These are phyloP conservation scores for Mortierella claussenii DNA, from an alignment of 192 early-diverging fungal genomes.

Conservation along the genomic window DNA sequence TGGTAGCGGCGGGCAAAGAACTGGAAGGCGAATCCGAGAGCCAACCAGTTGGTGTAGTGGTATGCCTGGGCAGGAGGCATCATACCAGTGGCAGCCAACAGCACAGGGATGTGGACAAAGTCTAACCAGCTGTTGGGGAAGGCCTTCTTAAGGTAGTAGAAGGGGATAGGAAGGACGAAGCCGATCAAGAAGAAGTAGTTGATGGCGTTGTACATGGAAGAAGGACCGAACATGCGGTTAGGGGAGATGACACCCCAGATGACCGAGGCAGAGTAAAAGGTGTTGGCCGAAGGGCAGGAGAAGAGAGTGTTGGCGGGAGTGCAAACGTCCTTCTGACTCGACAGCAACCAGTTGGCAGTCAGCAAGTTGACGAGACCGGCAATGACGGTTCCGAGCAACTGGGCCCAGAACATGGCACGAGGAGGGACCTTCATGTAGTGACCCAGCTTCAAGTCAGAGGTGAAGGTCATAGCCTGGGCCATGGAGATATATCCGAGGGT, in stretches of 20 bases:
- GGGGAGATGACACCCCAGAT: constrained; percentile 85
- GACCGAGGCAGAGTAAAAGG: constrained; percentile 72
- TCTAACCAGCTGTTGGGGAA: constrained; percentile 59
- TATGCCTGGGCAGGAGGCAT: constrained; percentile 63
- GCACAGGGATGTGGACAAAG: constrained; percentile 65
- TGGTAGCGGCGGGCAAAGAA: constrained; percentile 60
- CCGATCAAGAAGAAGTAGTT: constrained; percentile 64
- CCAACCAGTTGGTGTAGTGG: constrained; percentile 56
- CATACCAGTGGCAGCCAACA: constrained; percentile 61
- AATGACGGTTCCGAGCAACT: constrained; percentile 69
- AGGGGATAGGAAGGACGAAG: constrained; percentile 64
- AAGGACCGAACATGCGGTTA: constrained; percentile 64
- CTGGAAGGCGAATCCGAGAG: constrained; percentile 62
- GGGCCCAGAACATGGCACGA: constrained; percentile 66
- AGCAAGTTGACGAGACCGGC: constrained; percentile 63
- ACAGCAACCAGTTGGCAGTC: constrained; percentile 58
- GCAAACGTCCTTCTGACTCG: constrained; percentile 52
- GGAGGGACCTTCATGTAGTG: constrained; percentile 82
- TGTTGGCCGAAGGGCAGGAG: constrained; percentile 55
- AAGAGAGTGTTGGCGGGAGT: constrained; percentile 35
- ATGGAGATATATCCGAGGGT: constrained; percentile 65
- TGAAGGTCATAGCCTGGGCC: constrained; percentile 78
- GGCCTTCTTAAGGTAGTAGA: constrained; percentile 63
- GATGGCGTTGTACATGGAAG: constrained; percentile 53
- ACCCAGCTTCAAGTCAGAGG: constrained; percentile 76